Conservation (phyloP, 257 asterid species). For the Lithospermum erythrorhizon region DNA sequence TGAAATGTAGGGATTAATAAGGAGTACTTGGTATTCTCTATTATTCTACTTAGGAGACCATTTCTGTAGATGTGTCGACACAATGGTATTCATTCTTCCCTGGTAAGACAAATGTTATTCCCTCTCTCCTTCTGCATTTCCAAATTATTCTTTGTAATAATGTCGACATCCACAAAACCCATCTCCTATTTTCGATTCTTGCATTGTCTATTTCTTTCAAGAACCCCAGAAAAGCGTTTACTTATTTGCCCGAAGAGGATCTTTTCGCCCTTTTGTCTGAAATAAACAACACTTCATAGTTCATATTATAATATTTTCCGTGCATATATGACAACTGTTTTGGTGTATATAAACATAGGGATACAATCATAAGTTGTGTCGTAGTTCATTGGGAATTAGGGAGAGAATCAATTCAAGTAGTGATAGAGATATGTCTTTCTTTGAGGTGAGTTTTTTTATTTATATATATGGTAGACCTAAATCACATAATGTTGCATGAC, state of each 20-base stretch:
- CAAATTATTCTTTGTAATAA: not conserved
- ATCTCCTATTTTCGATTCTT: not conserved
- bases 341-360: conserved; percentile 2
- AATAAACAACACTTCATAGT: conserved; percentile 6
- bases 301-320: not conserved
- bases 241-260: not conserved
- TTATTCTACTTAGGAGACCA: too few species aligned
- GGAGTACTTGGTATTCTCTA: too few species aligned
- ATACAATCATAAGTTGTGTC: too few species aligned
- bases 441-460: conserved; percentile 41
- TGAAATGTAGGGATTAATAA: too few species aligned
- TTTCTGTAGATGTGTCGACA: not conserved
- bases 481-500: not conserved
- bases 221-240: not conserved
- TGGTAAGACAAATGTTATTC: not conserved
- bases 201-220: not conserved
- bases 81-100: conserved; percentile 7
- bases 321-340: not conserved
- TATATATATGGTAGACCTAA: not conserved
- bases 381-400: not conserved
- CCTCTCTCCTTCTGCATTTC: conserved; percentile 1
- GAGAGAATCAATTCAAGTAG: conserved; percentile 2
- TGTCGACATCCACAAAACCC: not conserved
- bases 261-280: conserved; percentile 4
- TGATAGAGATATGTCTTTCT: conserved; percentile 43